Base-by-base conservation (phyloP, 805 yeast genomes). In the Isabelozyma gotoi region DNA sequence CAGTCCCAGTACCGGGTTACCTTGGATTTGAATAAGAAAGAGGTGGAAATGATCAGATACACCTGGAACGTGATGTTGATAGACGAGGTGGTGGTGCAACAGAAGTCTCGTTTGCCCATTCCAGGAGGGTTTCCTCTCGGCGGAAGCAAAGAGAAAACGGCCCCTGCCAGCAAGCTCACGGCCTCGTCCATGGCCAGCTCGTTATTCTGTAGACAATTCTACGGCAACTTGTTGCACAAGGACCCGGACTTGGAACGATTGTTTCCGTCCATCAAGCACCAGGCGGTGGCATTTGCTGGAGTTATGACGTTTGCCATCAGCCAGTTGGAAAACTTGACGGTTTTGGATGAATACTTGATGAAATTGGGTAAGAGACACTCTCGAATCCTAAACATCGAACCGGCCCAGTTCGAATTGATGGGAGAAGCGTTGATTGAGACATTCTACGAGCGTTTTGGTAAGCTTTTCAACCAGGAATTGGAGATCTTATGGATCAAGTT, bases 201-300 rank as follows among this genome's bases (percentile, higher is more conserved):
- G 1, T 63, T 85, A 21, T 88, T 88, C 59, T 85, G 92, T 56
- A 74, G 82, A 42, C 95, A 88, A 59, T 78, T 88, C 57, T 88
- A 87, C 63, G 77, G 81, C 41, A 88, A 86, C 56, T 63, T 88
- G 40, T 66, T 87, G 32, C 61, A 78, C 0, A 77, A 80, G 76
- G 80, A 77, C 50, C 82, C 88, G 0, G 67, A 67, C 11, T 68
- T 88, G 47, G 88, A 83, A 51, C 72, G 68, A 33, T 58, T 81
- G 56, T 86, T 85, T 59, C 95, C 96, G 0, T 80, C 87, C 5
- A 80, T 87, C 49, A 77, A 77, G 48, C 90, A 85, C 57, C 96
- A 88, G 64, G 89, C 94, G 1, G 78, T 81, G 12, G 78, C 91
- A 6, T 84, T 88, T 68, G 89, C 92, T 0, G 90, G 91, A 4